Conservation (phyloP, 352 stramenopile species). For the Pythium sp. region DNA sequence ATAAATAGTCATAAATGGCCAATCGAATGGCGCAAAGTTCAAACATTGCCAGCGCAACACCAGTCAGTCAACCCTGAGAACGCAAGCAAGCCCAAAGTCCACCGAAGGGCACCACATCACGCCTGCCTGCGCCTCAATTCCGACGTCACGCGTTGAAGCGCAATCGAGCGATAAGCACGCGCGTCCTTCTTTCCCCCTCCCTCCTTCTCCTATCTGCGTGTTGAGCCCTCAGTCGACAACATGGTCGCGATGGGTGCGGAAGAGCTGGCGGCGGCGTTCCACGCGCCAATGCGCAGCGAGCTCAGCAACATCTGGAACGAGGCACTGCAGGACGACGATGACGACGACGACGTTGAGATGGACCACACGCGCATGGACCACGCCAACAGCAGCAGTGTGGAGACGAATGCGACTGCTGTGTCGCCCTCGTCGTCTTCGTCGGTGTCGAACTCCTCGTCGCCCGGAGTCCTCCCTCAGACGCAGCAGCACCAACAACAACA, state of each 20-base stretch:
- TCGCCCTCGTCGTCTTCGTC: slow-evolving; percentile 9
- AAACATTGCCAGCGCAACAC: not conserved
- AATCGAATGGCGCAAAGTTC: not conserved
- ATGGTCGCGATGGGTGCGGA: slow-evolving; percentile 11
- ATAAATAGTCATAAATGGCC: not conserved
- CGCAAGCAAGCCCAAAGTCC: not conserved
- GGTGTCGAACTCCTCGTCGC: slow-evolving; percentile 7
- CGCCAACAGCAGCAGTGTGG: not conserved
- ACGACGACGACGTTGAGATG: slow-evolving; percentile 4
- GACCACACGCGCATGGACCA: slow-evolving; percentile 1
- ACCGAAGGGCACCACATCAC: not conserved
- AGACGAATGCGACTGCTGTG: not conserved
- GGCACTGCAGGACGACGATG: slow-evolving; percentile 10
- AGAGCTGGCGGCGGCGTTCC: slow-evolving; percentile 11
- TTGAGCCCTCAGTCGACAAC: not conserved
- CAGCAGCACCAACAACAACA: slow-evolving; percentile 1
- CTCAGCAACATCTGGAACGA: slow-evolving; percentile 16
- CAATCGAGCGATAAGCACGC: not conserved
- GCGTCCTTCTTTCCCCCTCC: not conserved
- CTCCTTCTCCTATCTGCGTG: not conserved
- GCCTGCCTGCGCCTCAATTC: not conserved
- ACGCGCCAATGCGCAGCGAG: slow-evolving; percentile 18
- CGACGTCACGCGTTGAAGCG: slow-evolving; percentile 2
- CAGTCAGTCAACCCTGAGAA: slow-evolving; percentile 13
- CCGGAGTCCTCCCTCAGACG: slow-evolving; percentile 1